A percentile compares a stretch with the other conserved stretches of the same genome.
Conservation (phyloP, 805 yeast species). For the Priceomyces medius region DNA sequence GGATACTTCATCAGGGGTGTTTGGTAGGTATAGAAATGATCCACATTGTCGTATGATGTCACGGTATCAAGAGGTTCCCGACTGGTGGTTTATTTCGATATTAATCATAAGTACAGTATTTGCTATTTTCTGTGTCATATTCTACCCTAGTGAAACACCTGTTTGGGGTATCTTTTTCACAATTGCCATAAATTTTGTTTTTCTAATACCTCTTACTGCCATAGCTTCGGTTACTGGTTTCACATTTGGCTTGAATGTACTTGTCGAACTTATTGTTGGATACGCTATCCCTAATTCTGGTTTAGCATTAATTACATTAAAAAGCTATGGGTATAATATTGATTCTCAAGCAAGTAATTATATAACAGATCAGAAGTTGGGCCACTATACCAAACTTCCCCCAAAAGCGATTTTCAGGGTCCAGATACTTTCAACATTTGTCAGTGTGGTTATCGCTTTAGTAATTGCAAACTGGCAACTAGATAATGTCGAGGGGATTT, state of each 20-base stretch:
- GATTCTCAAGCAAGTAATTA: constrained; percentile 65
- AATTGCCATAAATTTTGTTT: constrained; percentile 50
- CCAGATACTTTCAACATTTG: constrained; percentile 36
- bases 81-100: constrained; percentile 60
- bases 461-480: constrained; percentile 41
- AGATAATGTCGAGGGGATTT: constrained; percentile 32
- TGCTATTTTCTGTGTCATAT: constrained; percentile 42
- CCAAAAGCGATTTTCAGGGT: constrained; percentile 59
- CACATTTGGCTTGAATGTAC: constrained; percentile 57
- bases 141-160: constrained; percentile 56
- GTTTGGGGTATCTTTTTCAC: constrained; percentile 64
- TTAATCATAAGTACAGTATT: constrained; percentile 46
- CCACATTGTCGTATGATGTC: constrained; percentile 60
- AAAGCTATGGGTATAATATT: constrained; percentile 51
- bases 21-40: constrained; percentile 39
- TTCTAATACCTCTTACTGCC: constrained; percentile 61
- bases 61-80: constrained; percentile 67
- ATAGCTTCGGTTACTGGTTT: constrained; percentile 63
- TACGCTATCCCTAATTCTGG: constrained; percentile 62
- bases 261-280: constrained; percentile 65
- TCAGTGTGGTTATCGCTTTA: constrained; percentile 34
- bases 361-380: constrained; percentile 42
- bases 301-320: constrained; percentile 53
- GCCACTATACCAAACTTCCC: constrained; percentile 61
- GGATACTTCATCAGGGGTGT: constrained; percentile 12